Base-by-base conservation (phyloP, 225 moss, liverwort and hornwort genomes). In the Straminergon stramineum region DNA sequence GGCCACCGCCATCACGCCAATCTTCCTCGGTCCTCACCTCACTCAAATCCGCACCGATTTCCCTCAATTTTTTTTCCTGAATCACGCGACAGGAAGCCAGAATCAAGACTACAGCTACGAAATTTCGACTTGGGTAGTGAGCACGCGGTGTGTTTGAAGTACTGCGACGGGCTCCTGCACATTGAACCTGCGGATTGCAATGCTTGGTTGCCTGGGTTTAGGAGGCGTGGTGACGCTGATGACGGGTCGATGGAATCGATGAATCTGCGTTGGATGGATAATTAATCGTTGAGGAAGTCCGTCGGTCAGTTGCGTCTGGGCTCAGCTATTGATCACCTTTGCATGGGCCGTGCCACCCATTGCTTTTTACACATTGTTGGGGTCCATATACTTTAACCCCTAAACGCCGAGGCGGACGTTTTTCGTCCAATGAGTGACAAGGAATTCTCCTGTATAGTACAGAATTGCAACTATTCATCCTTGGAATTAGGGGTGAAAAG, bases 1-100 rank as follows among this genome's bases (percentile, higher is more conserved):
- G 81, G 94, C 90, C 90, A 93, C 79, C 67, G 95, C 91, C 94
- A 94, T 92, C 58, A 58, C 67, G 23, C 23, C 68, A 80, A 67
- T 62, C 65, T 51, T 18, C 82, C 56, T 51, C 31, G 11, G 39
- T 19, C 35, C 86, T 45, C n/a, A n/a, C n/a, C 82, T 58, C 84
- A 71, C 70, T 31, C 85, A 85, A 85, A 69, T 56, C 69, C 15
- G 22, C 83, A 86, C 84, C 85, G 86, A 61, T 87, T 67, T 60
- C 62, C 12, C 77, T 87, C 88, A 70, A 27, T 31, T 87, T 85
- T 26, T 26, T 26, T 32, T 39, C 30, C 26, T 30, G 21, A 56
- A 55, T 5, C 17, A 56, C 12, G 37, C 16, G 19, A 39, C 45
- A 15, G 11, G n/a, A 58, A 65, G 74, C 24, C 21, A 32, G 39